Conservation (phyloP, 495 filamentous ascomycete species). For the Lineolata rhizophorae region DNA sequence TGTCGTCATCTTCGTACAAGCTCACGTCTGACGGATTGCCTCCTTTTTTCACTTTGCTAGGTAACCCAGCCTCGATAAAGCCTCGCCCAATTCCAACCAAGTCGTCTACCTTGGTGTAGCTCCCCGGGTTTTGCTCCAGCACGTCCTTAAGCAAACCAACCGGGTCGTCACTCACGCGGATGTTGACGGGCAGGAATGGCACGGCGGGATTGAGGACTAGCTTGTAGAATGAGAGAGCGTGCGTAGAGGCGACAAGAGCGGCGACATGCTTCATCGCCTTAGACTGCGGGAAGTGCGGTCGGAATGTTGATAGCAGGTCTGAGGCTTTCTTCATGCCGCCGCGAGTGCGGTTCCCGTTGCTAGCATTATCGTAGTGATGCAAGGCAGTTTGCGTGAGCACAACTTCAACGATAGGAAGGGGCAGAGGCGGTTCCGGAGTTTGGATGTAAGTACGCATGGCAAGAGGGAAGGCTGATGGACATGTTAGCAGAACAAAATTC, state of each 20-base stretch:
- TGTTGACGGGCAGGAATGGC: conserved; percentile 75
- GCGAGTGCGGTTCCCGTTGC: conserved; percentile 64
- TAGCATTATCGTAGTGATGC: conserved; percentile 68
- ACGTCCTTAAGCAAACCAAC: conserved; percentile 65
- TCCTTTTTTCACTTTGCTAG: too few relatives aligned
- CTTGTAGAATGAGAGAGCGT: conserved; percentile 69
- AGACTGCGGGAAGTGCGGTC: not conserved
- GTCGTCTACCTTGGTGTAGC: conserved; percentile 73
- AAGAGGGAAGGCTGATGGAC: conserved; percentile 17
- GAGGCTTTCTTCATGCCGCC: conserved; percentile 68
- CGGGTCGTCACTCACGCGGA: conserved; percentile 72
- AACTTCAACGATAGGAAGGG: conserved; percentile 33
- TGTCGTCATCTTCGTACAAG: conserved; percentile 1
- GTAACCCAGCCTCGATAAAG: conserved; percentile 51
- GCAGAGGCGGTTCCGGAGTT: conserved; percentile 22
- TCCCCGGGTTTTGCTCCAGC: conserved; percentile 65
- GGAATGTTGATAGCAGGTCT: conserved; percentile 36
- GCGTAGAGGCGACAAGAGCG: conserved; percentile 64
- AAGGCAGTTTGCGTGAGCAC: conserved; percentile 46
- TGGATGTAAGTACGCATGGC: conserved; percentile 46
- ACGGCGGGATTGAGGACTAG: conserved; percentile 78
- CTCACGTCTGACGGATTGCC: conserved; percentile 6
- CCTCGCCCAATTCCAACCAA: conserved; percentile 57
- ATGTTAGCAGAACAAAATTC: too few relatives aligned
- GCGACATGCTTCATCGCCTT: conserved; percentile 30